A percentile compares a stretch with the other conserved stretches of the same genome.
phyloP scores from a whole-genome alignment of 345 rosid species.

The Dovyalis caffra region DNA sequence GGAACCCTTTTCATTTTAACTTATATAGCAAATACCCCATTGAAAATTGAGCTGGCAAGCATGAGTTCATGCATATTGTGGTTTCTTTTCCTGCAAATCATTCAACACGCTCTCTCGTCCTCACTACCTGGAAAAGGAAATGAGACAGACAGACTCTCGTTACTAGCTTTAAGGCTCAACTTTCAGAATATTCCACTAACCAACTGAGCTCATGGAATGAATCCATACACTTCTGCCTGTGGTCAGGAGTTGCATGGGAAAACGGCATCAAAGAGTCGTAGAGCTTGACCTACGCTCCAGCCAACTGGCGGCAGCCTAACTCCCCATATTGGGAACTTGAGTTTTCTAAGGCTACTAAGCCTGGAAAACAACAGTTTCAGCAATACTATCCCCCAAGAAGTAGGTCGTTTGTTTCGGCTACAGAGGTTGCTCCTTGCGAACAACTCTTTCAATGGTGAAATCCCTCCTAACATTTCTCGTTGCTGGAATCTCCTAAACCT shows the following conservation, averaged over 20 bases:
- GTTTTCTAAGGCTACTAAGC: conserved; percentile 1
- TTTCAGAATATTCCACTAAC: not conserved
- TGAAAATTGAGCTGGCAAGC: not conserved
- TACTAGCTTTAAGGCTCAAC: not conserved
- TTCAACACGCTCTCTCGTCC: not conserved
- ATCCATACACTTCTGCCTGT: not conserved
- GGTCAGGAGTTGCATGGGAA: conserved; percentile 11
- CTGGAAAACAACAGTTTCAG: conserved; percentile 10
- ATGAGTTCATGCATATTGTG: not conserved
- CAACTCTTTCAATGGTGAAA: conserved; percentile 2
- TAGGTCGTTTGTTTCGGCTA: conserved; percentile 12
- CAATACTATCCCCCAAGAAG: conserved; percentile 7
- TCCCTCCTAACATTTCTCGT: conserved; percentile 21
- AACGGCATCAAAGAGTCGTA: not conserved
- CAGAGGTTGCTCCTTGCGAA: accelerated
- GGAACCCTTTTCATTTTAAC: no score
- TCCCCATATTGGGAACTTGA: conserved; percentile 11
- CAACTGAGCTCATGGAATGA: conserved; percentile 11
- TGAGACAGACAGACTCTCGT: not conserved
- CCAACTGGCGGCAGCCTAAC: not conserved
- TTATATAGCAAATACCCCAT: not conserved
- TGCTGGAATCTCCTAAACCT: conserved; percentile 26
- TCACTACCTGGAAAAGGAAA: not conserved
- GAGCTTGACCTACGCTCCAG: not conserved
- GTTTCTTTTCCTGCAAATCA: not conserved